Base-by-base conservation (phyloP, 1,139 yeast species). In the Scheffersomyces cryptocercus region DNA sequence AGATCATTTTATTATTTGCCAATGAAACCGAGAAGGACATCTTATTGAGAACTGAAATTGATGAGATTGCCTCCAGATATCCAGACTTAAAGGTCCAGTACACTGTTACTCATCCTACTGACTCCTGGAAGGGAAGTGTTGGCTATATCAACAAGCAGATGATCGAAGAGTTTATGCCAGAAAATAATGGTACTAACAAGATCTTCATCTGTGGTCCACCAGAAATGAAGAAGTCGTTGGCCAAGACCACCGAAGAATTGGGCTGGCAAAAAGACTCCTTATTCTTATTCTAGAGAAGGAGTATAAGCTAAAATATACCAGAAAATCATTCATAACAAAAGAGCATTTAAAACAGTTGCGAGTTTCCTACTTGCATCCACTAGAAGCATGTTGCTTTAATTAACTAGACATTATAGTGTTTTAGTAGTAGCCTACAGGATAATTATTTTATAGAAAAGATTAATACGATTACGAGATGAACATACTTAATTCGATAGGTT, bases 181-280 rank as follows among this genome's bases (percentile, higher is more conserved):
- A 61, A 35, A 67, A 64, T 4, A 78, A 75, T 12, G 7, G 28
- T 3, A 50, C 47, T 15, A 73, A 78, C 46, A 77, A 82, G 53
- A 68, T 86, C 36, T 73, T 85, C 47, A 73, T 86, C 38, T 85
- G 91, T 67, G 95, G 95, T n/a, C 91, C 91, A 20, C 81, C 82
- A 47, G 84, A 74, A 37, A 80, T 86, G 87, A 84, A 82, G 57
- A 73, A 73, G 48, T 57, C 64, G 37, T 68, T 84, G 46, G 62
- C 79, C 20, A 70, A 70, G 33, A 68, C 73, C 40, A 72, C 88
- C 26, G 67, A 68, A 39, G 81, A 80, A 39, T 63, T 84, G 44
- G 90, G 91, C 1, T 86, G 88, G 84, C 75, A 72, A 14, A 69
- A 74, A 51, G 79, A 79, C 29, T 61, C 64, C 35, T 85, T 85